These are phyloP conservation scores for Gynandropsis gynandra DNA, from an alignment of 345 rosid genomes.

Conservation along the genomic window DNA sequence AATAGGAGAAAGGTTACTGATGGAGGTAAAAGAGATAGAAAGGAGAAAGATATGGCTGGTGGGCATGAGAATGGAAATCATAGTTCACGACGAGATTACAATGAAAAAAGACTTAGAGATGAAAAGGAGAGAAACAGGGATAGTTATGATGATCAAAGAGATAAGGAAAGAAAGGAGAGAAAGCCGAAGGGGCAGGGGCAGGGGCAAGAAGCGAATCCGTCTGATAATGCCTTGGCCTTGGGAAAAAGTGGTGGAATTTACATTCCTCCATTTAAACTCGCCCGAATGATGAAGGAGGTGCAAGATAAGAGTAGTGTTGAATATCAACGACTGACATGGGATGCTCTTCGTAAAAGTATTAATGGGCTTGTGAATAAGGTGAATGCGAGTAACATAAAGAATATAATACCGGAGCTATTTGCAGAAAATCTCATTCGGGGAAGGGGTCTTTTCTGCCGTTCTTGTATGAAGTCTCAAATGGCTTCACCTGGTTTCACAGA, in stretches of 20 bases:
- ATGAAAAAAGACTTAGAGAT: conserved; percentile 24
- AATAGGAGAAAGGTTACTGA: conserved; percentile 10
- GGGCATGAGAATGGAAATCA: conserved; percentile 23
- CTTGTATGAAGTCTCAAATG: conserved; percentile 95
- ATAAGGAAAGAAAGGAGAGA: conserved; percentile 24
- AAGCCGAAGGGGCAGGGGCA: conserved; percentile 29
- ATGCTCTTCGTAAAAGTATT: conserved; percentile 91
- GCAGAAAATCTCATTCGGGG: conserved; percentile 86
- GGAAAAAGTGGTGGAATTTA: conserved; percentile 81
- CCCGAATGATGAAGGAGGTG: conserved; percentile 82
- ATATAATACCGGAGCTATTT: conserved; percentile 76
- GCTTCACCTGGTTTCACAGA: conserved; percentile 90
- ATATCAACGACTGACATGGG: conserved; percentile 90
- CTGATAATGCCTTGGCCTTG: conserved; percentile 27
- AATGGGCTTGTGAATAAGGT: conserved; percentile 89
- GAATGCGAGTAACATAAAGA: conserved; percentile 76
- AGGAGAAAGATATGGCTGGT: conserved; percentile 26
- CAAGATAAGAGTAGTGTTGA: conserved; percentile 75
- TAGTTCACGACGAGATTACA: conserved; percentile 22
- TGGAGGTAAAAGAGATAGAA: conserved; percentile 22
- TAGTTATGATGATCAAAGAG: conserved; percentile 28
- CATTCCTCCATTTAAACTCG: conserved; percentile 83
- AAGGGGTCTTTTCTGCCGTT: conserved; percentile 83
- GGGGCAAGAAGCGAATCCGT: conserved; percentile 35
- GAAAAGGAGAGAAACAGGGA: conserved; percentile 25